phyloP scores from a whole-genome alignment of 257 asterid species.

The Striga asiatica region DNA sequence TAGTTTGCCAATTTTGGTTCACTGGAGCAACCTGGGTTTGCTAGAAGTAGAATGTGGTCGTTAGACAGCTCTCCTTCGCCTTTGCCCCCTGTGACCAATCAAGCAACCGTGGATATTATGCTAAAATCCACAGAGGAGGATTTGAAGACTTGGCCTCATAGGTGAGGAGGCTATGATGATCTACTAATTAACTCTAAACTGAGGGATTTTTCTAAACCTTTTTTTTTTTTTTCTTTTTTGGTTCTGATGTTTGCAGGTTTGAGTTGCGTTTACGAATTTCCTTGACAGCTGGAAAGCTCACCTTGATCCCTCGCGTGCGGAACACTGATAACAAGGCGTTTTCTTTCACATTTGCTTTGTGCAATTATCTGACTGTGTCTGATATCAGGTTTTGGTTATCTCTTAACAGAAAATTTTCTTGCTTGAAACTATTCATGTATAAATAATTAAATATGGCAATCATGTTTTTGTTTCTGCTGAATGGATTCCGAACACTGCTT shows the following conservation, averaged over 20 bases:
- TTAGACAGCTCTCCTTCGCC: conserved; percentile 65
- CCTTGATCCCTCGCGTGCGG: conserved; percentile 68
- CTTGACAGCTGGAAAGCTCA: conserved; percentile 53
- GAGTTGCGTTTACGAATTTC: conserved; percentile 69
- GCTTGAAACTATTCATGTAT: neutral
- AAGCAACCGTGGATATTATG: conserved; percentile 60
- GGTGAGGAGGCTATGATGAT: conserved; percentile 23
- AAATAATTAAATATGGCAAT: no score
- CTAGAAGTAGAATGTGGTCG: conserved; percentile 66
- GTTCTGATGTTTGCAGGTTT: conserved; percentile 42
- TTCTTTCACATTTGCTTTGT: conserved; percentile 59
- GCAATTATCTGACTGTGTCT: conserved; percentile 63
- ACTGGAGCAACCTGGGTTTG: conserved; percentile 76
- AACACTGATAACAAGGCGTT: conserved; percentile 63
- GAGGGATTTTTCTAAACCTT: neutral
- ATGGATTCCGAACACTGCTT: no score
- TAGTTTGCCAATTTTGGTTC: conserved; percentile 55
- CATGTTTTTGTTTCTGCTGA: no score
- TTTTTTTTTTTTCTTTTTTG: neutral
- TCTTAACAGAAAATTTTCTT: conserved; percentile 9
- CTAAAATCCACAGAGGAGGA: conserved; percentile 77
- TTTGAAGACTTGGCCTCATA: conserved; percentile 72
- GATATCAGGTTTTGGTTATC: conserved; percentile 58
- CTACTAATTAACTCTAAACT: neutral
- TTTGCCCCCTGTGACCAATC: conserved; percentile 45